These are phyloP conservation scores for Blastobotrys terrestris DNA, from an alignment of 805 yeast genomes.

Conservation along the genomic window DNA sequence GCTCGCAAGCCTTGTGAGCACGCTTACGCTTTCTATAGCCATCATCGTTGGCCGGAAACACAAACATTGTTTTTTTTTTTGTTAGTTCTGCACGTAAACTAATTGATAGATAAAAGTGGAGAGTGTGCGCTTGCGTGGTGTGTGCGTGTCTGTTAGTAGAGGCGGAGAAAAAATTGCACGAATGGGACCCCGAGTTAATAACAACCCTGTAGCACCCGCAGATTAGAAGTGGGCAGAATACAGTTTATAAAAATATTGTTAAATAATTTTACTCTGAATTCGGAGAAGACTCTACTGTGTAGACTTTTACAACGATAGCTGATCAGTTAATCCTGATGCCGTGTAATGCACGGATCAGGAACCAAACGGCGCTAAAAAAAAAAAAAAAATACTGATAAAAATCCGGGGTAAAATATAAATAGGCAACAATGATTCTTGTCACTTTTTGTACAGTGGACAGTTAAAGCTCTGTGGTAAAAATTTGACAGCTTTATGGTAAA, in stretches of 20 bases:
- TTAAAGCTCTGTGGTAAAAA: no score
- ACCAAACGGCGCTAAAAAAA: neutral
- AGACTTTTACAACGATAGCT: no score
- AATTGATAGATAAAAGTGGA: neutral
- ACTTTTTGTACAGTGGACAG: no score
- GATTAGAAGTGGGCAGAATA: neutral
- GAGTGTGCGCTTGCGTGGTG: neutral
- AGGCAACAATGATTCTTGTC: no score
- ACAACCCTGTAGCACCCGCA: neutral
- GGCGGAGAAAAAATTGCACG: neutral
- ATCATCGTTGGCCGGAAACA: slow-evolving; percentile 39
- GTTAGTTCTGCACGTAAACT: neutral
- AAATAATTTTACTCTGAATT: no score
- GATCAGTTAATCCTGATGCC: neutral
- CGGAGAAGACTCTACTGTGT: no score
- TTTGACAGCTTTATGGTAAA: no score
- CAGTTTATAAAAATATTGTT: no score
- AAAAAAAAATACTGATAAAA: no score
- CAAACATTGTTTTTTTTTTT: slow-evolving; percentile 28
- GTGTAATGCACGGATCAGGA: neutral
- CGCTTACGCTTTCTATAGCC: slow-evolving; percentile 38
- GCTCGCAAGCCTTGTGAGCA: slow-evolving; percentile 38
- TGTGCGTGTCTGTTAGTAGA: neutral
- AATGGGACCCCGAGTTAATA: neutral
- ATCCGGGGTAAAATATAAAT: no score